phyloP scores from a whole-genome alignment of 257 asterid species.

The Solanum corneliomulleri region DNA sequence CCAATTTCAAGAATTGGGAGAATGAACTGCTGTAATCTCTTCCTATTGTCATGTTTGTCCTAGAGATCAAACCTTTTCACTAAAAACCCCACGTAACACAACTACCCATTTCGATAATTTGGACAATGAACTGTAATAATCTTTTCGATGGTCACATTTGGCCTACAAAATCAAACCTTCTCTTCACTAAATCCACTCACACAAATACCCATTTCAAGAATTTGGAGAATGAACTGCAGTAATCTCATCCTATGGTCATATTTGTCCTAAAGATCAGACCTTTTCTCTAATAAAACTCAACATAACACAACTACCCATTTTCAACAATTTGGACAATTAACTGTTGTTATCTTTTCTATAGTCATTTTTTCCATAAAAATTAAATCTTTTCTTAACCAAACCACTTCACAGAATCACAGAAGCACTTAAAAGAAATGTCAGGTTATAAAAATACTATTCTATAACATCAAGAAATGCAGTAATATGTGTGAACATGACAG shows the following conservation, averaged over 20 bases:
- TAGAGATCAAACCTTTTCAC: not conserved
- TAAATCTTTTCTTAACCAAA: not conserved
- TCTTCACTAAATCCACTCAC: not conserved
- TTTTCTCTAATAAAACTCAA: not conserved
- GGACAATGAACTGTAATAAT: not conserved
- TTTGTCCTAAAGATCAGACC: not conserved
- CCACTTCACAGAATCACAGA: not conserved
- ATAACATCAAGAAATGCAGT: not conserved
- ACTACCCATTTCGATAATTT: not conserved
- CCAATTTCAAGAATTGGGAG: not conserved
- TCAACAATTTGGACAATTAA: not conserved
- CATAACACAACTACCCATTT: not conserved
- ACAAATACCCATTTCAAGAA: not conserved
- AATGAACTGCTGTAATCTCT: not conserved
- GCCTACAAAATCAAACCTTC: not conserved
- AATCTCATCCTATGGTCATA: not conserved
- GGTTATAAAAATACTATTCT: not conserved
- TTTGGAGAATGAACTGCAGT: not conserved
- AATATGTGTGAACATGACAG: not conserved
- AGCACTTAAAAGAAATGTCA: not conserved
- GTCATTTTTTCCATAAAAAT: conserved; percentile 23
- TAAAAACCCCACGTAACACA: not conserved
- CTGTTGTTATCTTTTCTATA: not conserved
- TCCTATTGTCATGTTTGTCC: not conserved
- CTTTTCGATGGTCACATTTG: not conserved